Evolutionary conservation across 768 basidiomycete species (phyloP).

Genomic region (Postia placenta): DNA sequence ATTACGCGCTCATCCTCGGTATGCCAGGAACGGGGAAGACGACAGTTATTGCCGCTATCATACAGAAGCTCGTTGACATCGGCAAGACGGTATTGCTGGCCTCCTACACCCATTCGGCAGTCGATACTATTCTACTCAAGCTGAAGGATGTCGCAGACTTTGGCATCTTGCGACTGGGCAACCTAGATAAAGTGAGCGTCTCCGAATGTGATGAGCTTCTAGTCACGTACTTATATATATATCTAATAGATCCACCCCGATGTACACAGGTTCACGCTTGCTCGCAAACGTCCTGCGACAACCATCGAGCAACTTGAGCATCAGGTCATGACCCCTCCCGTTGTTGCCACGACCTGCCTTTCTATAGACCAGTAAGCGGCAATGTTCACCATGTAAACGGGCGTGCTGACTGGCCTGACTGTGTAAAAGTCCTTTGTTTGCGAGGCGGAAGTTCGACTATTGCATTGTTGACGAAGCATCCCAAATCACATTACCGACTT

Average conservation of each 20-base stretch:
- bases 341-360: slow-evolving; percentile 94
- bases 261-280: slow-evolving; percentile 65
- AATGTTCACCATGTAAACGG: slow-evolving; percentile 2
- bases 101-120: slow-evolving; percentile 96
- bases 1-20: slow-evolving; percentile 90
- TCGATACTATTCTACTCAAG: slow-evolving; percentile 93
- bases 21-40: slow-evolving; percentile 99
- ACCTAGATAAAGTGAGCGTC: slow-evolving; percentile 73
- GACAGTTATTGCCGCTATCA: slow-evolving; percentile 86
- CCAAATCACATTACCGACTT: slow-evolving; percentile 94
- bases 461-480: slow-evolving; percentile 99
- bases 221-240: not conserved
- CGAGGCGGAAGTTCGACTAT: slow-evolving; percentile 82
- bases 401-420: not conserved
- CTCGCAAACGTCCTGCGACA: slow-evolving; percentile 44
- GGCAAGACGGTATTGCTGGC: slow-evolving; percentile 87
- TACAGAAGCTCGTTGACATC: slow-evolving; percentile 66
- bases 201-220: not conserved
- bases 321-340: slow-evolving; percentile 80
- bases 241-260: slow-evolving; percentile 71
- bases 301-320: slow-evolving; percentile 81
- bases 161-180: slow-evolving; percentile 79
- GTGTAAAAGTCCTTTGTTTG: slow-evolving; percentile 69
- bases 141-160: slow-evolving; percentile 58
- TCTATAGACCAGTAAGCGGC: slow-evolving; percentile 84